Base-by-base conservation (phyloP, 1,139 yeast species). In the Saccharomyces hybrid region DNA sequence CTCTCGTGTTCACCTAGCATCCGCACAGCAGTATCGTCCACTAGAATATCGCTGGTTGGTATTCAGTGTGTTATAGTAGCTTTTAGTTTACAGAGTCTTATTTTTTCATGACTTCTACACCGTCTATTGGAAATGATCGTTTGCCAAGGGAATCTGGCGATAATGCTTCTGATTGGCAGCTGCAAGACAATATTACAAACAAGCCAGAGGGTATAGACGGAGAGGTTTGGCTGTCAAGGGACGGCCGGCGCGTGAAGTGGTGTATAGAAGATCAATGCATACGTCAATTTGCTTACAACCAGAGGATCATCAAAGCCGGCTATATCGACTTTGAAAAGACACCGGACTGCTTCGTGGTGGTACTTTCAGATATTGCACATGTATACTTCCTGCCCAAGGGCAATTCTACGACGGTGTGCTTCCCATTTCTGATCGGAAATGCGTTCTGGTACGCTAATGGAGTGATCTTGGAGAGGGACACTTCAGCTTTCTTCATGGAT, bases 391-490 rank as follows among this genome's bases (percentile, higher is more conserved):
- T 69, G 5, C 57, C 13, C 56, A 57, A 20, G 9, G 68, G 68
- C 11, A 63, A 64, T 50, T 57, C 65, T 1, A 59, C 57, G 13
- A 58, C 59, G 11, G 60, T 65, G 0, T 60, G 63, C 49, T 64
- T 67, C 47, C 72, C 72, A 11, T 69, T 67, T 49, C 58, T 62
- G 9, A 59, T 66, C 2, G 53, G 54, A 2, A 61, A 64, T 32
- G 69, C 68, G 6, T 67, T 65, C 51, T 63, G 66, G 65, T 67
- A 65, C 53, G 56, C 61, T 3, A 59, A 66, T 44, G 72, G 71
- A n/a, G 52, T 69, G 2, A 54, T 69, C 4, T 53, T 68, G 32
- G 69, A 67, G 54, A 57, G 66, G 20, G 54, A 56, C 20, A 20
- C 54, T 6, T 28, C 48, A 30, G 54, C 52, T 3, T 32, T 49